Conservation (phyloP, 2,329 filamentous ascomycete genomes). For the Apiospora hydei region DNA sequence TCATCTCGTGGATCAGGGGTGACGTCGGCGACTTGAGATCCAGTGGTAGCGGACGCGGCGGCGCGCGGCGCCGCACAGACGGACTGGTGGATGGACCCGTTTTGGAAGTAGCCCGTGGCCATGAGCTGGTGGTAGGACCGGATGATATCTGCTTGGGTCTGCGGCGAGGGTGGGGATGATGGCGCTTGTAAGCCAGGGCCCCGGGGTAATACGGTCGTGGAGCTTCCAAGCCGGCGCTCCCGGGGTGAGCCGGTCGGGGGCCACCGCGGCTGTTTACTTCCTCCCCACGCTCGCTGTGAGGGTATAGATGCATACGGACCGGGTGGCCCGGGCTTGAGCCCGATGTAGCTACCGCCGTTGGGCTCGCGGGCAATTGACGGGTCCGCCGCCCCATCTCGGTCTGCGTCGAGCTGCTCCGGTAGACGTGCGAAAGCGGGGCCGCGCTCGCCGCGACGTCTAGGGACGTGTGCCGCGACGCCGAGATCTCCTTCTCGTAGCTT, state of each 20-base stretch:
- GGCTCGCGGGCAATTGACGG: background rate
- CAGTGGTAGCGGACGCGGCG: background rate
- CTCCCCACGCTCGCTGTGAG: background rate
- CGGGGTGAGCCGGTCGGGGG: background rate
- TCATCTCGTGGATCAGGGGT: background rate
- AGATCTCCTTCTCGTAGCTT: background rate
- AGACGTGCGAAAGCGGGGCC: background rate
- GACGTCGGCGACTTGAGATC: background rate
- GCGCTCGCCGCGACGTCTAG: background rate
- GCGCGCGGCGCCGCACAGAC: background rate
- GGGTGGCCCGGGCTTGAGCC: background rate
- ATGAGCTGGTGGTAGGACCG: slow-evolving; percentile 9
- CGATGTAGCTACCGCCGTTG: background rate
- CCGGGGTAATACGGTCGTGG: background rate
- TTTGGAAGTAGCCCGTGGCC: slow-evolving; percentile 11
- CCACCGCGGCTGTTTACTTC: too few relatives aligned
- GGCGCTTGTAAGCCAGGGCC: background rate
- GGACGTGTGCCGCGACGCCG: background rate
- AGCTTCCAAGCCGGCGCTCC: background rate
- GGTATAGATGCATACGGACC: background rate
- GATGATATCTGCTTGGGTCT: background rate
- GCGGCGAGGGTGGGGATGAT: background rate
- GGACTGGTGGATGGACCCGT: slow-evolving; percentile 7
- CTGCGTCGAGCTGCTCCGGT: slow-evolving; percentile 2
- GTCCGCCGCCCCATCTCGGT: background rate